A percentile compares a stretch with the other conserved stretches of the same genome.
Conservation (phyloP, 2,329 filamentous ascomycete species). For the Microsporum audouinii region DNA sequence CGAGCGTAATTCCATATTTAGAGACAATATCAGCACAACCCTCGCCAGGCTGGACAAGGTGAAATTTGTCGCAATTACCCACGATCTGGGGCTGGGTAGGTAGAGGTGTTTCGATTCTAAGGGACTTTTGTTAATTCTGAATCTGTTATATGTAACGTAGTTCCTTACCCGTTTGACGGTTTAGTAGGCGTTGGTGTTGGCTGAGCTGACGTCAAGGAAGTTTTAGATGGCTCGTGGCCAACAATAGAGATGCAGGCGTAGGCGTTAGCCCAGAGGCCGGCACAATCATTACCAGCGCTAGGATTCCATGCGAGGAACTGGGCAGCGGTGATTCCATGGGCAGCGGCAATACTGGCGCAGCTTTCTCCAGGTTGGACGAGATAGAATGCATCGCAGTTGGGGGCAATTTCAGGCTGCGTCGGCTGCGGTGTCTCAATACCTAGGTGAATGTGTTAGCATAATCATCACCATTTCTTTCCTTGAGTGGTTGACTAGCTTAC, state of each 20-base stretch:
- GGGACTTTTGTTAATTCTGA: neutral
- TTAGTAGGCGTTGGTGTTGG: neutral
- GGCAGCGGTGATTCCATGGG: neutral
- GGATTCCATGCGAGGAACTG: slow-evolving; percentile 6
- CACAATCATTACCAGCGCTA: neutral
- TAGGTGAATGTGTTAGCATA: neutral
- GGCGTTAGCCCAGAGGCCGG: slow-evolving; percentile 2
- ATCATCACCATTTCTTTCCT: neutral
- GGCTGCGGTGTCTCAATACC: slow-evolving; percentile 3
- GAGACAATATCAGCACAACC: neutral
- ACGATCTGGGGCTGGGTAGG: slow-evolving; percentile 5
- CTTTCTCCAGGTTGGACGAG: neutral
- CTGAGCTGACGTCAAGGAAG: slow-evolving; percentile 5
- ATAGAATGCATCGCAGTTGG: slow-evolving; percentile 4
- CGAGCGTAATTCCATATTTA: neutral
- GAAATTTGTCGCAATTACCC: slow-evolving; percentile 4
- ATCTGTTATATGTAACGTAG: neutral
- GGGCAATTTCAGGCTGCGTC: slow-evolving; percentile 3
- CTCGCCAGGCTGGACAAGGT: neutral
- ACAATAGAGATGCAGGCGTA: slow-evolving; percentile 6
- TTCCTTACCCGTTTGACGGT: neutral
- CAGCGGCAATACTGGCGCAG: neutral
- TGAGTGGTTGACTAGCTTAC: neutral
- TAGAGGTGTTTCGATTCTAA: neutral
- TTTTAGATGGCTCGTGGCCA: neutral